Base-by-base conservation (phyloP, 495 filamentous ascomycete species). In the Annulohypoxylon bovei region DNA sequence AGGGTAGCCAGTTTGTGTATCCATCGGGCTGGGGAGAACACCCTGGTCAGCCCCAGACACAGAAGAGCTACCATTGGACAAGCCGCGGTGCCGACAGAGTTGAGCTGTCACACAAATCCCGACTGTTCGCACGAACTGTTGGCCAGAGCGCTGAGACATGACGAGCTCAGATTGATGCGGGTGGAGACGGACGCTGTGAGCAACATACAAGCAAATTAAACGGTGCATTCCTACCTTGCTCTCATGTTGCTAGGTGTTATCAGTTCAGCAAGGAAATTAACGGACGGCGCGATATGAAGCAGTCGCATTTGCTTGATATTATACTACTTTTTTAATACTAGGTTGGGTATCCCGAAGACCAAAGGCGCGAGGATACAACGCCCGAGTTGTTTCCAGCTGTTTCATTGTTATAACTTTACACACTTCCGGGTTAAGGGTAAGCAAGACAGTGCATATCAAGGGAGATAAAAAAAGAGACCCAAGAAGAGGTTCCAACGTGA, bases 91-190 rank as follows among this genome's bases (percentile, higher is more conserved):
- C 59, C 47, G 56, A 62, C 57, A 9, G 67, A 69, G 72, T 70
- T 70, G 70, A 75, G 65, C 55, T 75, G 73, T 75, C 73, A 75
- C 73, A 74, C 63, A 65, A 65, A 52, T 77, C 71, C 76, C 75
- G 75, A 75, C 62, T 57, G 70, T 61, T 75, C 64, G 72, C 72
- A 80, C 73, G 79, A 82, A 82, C 81, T 67, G 67, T 47, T 83
- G 81, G 77, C 68, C 79, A 77, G 67, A 75, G 81, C 81, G 77
- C 68, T 69, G 71, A 79, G 70, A 78, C 75, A 76, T 42, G 28
- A 61, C 14, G 50, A 8, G 16, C 25, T 39, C 50, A 54, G n/a
- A 49, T 14, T 8, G 28, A 56, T 54, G 58, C 33, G 46, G 23
- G 64, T 60, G 42, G 64, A 39, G 39, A 65, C 32, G 14, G 32